Evolutionary conservation across 2,329 filamentous ascomycete genomes (phyloP), one percentile per base, ranked within the genome.

Genomic region (Clarireedia sp.): DNA sequence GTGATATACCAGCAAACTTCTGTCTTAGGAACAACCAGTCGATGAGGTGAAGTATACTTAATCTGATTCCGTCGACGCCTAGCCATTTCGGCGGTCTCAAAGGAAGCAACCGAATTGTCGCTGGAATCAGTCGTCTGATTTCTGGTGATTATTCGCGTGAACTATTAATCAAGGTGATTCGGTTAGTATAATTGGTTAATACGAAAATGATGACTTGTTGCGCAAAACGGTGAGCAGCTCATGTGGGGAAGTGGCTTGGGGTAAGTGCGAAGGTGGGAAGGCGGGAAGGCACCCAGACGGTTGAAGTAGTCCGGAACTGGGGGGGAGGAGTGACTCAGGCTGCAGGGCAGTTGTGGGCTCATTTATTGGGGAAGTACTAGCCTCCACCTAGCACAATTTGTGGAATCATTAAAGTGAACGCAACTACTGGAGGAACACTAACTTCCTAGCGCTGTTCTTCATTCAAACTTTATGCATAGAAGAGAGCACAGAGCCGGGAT

Each of bases 1-100:
- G n/a, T 17, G 6, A 49, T 36, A 26, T 54, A 66, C 63, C 60
- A 65, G 53, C 64, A 66, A 6, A 59, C 62, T 14, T 54, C 43
- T 0, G 59, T 62, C 21, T 64, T 64, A 14, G 60, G 61, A 21
- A 19, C 17, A 8, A 62, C 46, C n/a, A 41, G 40, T 49, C 41
- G 33, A 21, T 17, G 40, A 43, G 40, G 40, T 19, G 40, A 43
- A 19, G 17, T 43, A 21, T 43, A 43, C 21, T 43, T 43, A 23
- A 19, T 21, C 40, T 43, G 40, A 19, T 43, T 21, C 9, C 17
- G 17, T 21, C 17, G 16, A 19, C 9, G n/a, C 21, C 21, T 43
- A 43, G n/a, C 40, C 40, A 43, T 43, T 12, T 43, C 6, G 14
- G 38, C n/a, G 17, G 40, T 19, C 5, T 43, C 40, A 41, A 19